Conservation (phyloP, 108 stramenopile species). For the Skeletonema marinoi region DNA sequence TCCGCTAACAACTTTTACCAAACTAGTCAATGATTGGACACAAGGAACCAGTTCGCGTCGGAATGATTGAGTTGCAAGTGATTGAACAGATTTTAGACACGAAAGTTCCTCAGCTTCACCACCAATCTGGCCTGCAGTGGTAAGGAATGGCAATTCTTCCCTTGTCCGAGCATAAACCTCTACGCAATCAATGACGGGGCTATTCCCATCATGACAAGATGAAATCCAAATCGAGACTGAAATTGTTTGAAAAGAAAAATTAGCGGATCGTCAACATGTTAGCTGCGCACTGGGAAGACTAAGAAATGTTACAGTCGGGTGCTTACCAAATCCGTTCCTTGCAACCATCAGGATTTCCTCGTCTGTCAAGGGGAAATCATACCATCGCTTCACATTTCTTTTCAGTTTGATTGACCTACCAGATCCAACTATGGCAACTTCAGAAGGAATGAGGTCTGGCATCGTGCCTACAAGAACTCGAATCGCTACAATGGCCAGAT, state of each 20-base stretch:
- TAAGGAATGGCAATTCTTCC: slow-evolving; percentile 11
- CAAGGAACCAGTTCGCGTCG: slow-evolving; percentile 21
- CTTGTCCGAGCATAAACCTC: slow-evolving; percentile 69
- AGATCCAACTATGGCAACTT: slow-evolving; percentile 58
- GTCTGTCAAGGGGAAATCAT: slow-evolving; percentile 72
- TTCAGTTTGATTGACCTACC: slow-evolving; percentile 65
- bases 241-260: neutral
- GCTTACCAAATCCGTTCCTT: slow-evolving; percentile 63
- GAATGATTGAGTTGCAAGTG: slow-evolving; percentile 4
- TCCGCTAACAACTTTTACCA: slow-evolving; percentile 37
- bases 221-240: slow-evolving; percentile 53
- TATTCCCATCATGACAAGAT: slow-evolving; percentile 51
- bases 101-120: slow-evolving; percentile 1
- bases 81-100: neutral
- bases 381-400: slow-evolving; percentile 72
- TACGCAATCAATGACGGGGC: slow-evolving; percentile 66
- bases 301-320: neutral
- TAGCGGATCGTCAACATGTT: neutral
- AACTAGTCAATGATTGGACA: slow-evolving; percentile 33
- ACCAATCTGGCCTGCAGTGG: slow-evolving; percentile 17
- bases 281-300: neutral
- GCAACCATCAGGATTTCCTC: slow-evolving; percentile 75
- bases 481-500: slow-evolving; percentile 66
- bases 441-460: slow-evolving; percentile 60
- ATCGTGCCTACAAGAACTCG: slow-evolving; percentile 75